Conservation (phyloP, 2,329 filamentous ascomycete genomes). For the Coniochaeta hoffmannii region DNA sequence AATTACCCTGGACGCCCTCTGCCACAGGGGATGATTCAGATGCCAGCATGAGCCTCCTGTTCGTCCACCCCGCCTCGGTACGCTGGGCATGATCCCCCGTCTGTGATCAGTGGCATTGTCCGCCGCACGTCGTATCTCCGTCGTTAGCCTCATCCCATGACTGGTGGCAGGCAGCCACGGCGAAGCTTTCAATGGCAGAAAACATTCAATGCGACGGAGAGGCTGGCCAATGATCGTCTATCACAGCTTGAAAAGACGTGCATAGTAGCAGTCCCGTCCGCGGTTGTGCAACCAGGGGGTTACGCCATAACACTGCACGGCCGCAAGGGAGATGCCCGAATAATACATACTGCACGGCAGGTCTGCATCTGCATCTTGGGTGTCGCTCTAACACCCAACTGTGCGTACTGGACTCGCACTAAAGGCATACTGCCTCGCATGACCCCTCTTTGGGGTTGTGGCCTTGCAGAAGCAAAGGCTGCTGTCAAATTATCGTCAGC, state of each 20-base stretch:
- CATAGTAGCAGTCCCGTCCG: constrained; percentile 5
- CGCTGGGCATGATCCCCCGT: background rate
- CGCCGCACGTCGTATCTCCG: background rate
- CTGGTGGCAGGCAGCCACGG: background rate
- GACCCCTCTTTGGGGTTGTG: background rate
- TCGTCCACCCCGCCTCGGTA: background rate
- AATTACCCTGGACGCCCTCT: too few relatives aligned
- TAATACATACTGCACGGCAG: constrained; percentile 4
- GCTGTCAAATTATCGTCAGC: constrained; percentile 28
- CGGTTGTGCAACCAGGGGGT: background rate
- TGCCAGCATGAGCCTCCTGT: background rate
- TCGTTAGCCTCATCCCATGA: background rate
- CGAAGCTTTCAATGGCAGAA: background rate
- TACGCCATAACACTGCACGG: background rate
- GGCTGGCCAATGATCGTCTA: constrained; percentile 8
- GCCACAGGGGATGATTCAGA: too few relatives aligned
- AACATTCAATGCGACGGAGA: constrained; percentile 1
- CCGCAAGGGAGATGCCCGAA: background rate
- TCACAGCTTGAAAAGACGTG: too few relatives aligned
- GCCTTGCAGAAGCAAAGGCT: constrained; percentile 2
- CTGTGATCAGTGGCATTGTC: background rate
- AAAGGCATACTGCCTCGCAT: background rate
- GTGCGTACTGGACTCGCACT: background rate
- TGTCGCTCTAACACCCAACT: background rate
- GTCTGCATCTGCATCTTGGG: constrained; percentile 15